A percentile compares a stretch with the other conserved stretches of the same genome.
Evolutionary conservation across 495 filamentous ascomycete genomes (phyloP).

Genomic region (Baudoinia panamericana): DNA sequence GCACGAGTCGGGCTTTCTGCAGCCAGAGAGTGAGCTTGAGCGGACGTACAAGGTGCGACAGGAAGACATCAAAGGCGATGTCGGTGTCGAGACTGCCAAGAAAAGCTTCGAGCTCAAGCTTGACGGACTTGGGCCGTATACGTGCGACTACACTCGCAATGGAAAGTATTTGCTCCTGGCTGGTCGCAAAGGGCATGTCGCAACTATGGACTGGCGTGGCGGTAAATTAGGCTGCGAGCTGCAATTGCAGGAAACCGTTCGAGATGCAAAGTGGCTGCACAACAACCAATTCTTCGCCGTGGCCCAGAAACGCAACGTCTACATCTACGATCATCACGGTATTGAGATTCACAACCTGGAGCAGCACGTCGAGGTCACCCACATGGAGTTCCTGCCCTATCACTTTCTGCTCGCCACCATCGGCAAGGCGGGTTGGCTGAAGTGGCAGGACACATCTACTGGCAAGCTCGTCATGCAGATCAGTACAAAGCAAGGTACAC

Average conservation of each 20-base stretch:
- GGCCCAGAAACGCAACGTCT: constrained; percentile 93
- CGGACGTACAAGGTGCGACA: constrained; percentile 84
- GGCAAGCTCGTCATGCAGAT: constrained; percentile 74
- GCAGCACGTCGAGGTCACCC: constrained; percentile 81
- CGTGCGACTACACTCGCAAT: constrained; percentile 75
- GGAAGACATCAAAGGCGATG: constrained; percentile 62
- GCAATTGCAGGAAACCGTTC: constrained; percentile 75
- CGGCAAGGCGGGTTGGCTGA: constrained; percentile 70
- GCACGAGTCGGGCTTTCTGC: constrained; percentile 71
- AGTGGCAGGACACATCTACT: constrained; percentile 91
- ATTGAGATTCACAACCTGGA: constrained; percentile 83
- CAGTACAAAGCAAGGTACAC: constrained; percentile 67
- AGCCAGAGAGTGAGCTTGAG: constrained; percentile 80
- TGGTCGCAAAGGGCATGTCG: constrained; percentile 87
- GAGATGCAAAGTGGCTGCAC: constrained; percentile 85
- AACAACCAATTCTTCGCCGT: constrained; percentile 94
- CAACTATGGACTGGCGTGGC: constrained; percentile 90
- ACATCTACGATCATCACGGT: constrained; percentile 83
- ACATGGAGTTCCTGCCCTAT: constrained; percentile 92
- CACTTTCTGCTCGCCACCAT: constrained; percentile 86
- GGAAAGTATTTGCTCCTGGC: constrained; percentile 73
- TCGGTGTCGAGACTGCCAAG: constrained; percentile 72
- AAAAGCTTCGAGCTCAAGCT: constrained; percentile 86
- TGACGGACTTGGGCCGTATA: constrained; percentile 70
- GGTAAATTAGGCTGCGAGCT: constrained; percentile 84